These are phyloP conservation scores for Talinum fruticosum DNA, from an alignment of 148 eudicot genomes.

Conservation along the genomic window DNA sequence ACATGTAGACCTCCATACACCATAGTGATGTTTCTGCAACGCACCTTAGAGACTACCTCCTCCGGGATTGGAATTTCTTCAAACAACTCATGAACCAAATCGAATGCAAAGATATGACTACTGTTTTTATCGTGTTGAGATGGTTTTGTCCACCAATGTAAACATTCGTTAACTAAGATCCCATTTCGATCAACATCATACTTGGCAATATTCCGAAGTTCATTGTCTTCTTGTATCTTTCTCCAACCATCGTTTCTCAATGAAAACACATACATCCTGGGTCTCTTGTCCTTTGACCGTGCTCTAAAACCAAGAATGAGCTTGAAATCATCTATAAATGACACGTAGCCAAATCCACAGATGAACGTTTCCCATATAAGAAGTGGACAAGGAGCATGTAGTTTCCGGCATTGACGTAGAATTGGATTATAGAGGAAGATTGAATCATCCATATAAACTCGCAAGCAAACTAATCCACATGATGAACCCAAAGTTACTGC, in stretches of 20 bases:
- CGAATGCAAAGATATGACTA: background rate
- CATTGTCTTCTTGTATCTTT: background rate
- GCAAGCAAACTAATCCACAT: background rate
- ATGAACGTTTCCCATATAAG: background rate
- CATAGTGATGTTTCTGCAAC: background rate
- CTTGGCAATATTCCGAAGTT: background rate
- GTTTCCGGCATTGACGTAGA: background rate
- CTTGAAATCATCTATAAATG: background rate
- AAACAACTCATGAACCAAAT: background rate
- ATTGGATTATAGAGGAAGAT: background rate
- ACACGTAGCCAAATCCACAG: background rate
- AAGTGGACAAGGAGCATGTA: background rate
- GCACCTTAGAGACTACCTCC: background rate
- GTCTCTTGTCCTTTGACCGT: no score
- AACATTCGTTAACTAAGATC: background rate
- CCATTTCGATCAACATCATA: background rate
- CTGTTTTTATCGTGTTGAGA: background rate
- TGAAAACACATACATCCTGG: background rate
- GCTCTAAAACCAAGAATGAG: background rate
- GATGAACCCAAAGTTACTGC: background rate
- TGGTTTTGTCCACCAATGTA: conserved; percentile 4
- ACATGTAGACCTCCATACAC: no score
- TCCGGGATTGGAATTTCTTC: background rate
- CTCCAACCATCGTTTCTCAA: background rate
- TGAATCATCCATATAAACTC: background rate